phyloP scores from a whole-genome alignment of 805 yeast species.

The Torulaspora microellipsoides region DNA sequence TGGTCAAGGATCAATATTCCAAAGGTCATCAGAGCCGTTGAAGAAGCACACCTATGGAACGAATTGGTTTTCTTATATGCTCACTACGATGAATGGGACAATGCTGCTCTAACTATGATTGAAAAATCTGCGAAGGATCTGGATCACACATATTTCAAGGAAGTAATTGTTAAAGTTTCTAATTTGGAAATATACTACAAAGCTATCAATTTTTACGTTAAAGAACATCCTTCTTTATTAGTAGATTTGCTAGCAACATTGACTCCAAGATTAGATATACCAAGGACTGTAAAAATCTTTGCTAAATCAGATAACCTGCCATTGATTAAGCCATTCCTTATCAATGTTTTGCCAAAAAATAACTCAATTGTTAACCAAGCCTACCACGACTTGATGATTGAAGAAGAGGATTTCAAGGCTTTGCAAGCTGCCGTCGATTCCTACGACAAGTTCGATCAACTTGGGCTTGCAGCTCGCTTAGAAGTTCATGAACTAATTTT shows the following conservation, averaged over 20 bases:
- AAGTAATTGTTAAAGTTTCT: slow-evolving; percentile 88
- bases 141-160: slow-evolving; percentile 92
- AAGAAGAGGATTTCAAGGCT: slow-evolving; percentile 93
- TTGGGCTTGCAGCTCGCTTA: slow-evolving; percentile 86
- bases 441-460: slow-evolving; percentile 85
- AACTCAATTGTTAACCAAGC: slow-evolving; percentile 89
- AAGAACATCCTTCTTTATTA: slow-evolving; percentile 85
- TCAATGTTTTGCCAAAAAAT: slow-evolving; percentile 86
- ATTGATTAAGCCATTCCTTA: slow-evolving; percentile 89
- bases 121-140: slow-evolving; percentile 90
- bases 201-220: slow-evolving; percentile 91
- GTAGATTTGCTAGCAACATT: slow-evolving; percentile 81
- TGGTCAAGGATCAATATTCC: slow-evolving; percentile 99
- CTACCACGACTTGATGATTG: slow-evolving; percentile 90
- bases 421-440: slow-evolving; percentile 82
- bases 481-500: slow-evolving; percentile 88
- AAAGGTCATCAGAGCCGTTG: slow-evolving; percentile 91
- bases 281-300: slow-evolving; percentile 92
- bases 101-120: slow-evolving; percentile 95
- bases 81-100: slow-evolving; percentile 99
- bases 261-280: slow-evolving; percentile 85
- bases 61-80: slow-evolving; percentile 94
- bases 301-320: slow-evolving; percentile 95
- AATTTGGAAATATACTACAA: slow-evolving; percentile 95
- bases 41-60: slow-evolving; percentile 91